Base-by-base conservation (phyloP, 192 early-diverging fungal species). In the Dispira parvispora region DNA sequence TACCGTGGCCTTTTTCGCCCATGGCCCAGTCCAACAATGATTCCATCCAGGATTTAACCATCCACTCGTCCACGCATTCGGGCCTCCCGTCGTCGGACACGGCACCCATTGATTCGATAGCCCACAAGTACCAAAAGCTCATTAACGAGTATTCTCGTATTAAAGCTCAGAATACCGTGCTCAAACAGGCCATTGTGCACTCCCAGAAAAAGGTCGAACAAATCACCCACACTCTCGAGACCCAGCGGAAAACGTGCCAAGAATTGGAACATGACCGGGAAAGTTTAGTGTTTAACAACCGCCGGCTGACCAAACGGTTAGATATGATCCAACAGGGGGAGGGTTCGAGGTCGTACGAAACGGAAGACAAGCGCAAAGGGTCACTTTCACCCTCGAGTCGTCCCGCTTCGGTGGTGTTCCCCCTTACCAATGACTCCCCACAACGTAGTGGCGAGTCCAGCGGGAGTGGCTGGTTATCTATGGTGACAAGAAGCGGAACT, bases 71-170 rank as follows among this genome's bases (percentile, higher is more conserved):
- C 53, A 2, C 18, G 1, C 53, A 55, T 25, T 55, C 53, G 25
- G 25, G 20, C 53, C 20, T 55, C 13, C 53, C 11, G 25, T 55
- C 53, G 53, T 23, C 53, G 8, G 58, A 61, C 42, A 45, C 28
- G 20, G 16, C 44, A 16, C 43, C 58, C 42, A 12, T 25, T 44
- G 58, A 61, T 43, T 45, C 58, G 26, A 16, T 61, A 44, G 58
- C 58, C 1, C 43, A 43, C 28, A 61, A 61, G 43, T 61, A 61
- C 58, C 58, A 61, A 45, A 43, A 45, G n/a, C 58, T 61, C 20
- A 44, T 61, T 45, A n/a, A 20, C 16, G 58, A 61, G 26, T 61
- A 61, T 25, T 44, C 58, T 18, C 58, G 58, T 43, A 44, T 61
- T 11, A 61, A 61, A n/a, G 58, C 58, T 6, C 58, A 61, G 14